These are phyloP conservation scores for Bifiguratus adelaidae DNA, from an alignment of 192 early-diverging fungal species.

Conservation along the genomic window DNA sequence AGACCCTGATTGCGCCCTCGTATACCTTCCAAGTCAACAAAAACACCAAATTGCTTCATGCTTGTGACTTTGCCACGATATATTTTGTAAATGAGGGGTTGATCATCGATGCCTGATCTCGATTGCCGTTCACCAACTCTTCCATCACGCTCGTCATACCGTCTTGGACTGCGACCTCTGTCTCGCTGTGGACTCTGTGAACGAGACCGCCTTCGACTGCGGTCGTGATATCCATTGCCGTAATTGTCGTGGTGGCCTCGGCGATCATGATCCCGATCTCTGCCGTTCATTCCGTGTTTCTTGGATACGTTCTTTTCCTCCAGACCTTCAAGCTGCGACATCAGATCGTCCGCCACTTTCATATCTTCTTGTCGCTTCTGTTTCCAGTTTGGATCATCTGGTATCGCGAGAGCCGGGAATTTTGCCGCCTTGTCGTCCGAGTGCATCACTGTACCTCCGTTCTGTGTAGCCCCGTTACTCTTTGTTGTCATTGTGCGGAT, in stretches of 20 bases:
- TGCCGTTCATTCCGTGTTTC: slow-evolving; percentile 7
- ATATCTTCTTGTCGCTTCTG: slow-evolving; percentile 31
- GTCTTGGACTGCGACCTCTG: slow-evolving; percentile 6
- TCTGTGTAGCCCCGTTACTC: background rate
- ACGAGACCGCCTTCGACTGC: slow-evolving; percentile 17
- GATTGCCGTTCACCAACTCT: slow-evolving; percentile 9
- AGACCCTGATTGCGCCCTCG: slow-evolving; percentile 73
- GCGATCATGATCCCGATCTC: slow-evolving; percentile 6
- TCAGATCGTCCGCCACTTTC: slow-evolving; percentile 32
- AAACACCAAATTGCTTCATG: slow-evolving; percentile 89
- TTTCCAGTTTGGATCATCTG: slow-evolving; percentile 33
- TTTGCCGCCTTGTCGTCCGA: slow-evolving; percentile 42
- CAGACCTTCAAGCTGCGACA: slow-evolving; percentile 49
- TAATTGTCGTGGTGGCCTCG: slow-evolving; percentile 3
- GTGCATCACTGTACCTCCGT: slow-evolving; percentile 13
- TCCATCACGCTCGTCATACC: slow-evolving; percentile 6
- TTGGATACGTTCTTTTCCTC: slow-evolving; percentile 9
- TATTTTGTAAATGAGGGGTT: slow-evolving; percentile 85
- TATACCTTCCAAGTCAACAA: slow-evolving; percentile 79
- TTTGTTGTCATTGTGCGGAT: slow-evolving; percentile 77
- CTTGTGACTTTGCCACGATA: slow-evolving; percentile 77
- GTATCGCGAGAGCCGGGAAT: slow-evolving; percentile 74
- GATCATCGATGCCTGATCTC: slow-evolving; percentile 44
- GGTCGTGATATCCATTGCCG: slow-evolving; percentile 14
- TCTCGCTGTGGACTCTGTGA: slow-evolving; percentile 12